Conservation (phyloP, 2,329 filamentous ascomycete genomes). For the Scedosporium minutisporum region DNA sequence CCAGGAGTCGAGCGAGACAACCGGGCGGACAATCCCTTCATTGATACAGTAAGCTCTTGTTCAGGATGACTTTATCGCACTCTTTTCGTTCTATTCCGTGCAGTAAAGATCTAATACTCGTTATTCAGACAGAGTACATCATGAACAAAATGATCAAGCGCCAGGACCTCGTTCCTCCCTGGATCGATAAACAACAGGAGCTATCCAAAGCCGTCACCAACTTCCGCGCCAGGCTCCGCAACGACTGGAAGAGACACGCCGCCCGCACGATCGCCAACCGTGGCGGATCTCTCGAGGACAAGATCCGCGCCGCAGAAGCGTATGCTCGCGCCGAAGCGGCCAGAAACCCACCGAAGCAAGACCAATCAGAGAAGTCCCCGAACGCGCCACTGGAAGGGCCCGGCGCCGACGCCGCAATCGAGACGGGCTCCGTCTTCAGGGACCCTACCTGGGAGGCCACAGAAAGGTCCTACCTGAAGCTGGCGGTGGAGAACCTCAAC, state of each 20-base stretch:
- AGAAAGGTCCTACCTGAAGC: constrained; percentile 65
- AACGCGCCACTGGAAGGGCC: constrained; percentile 27
- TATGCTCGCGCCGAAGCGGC: constrained; percentile 67
- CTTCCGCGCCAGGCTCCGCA: constrained; percentile 66
- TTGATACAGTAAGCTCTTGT: constrained; percentile 54
- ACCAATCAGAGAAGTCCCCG: constrained; percentile 10
- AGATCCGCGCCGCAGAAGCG: constrained; percentile 60
- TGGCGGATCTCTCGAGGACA: constrained; percentile 64
- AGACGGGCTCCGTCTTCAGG: constrained; percentile 42
- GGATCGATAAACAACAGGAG: constrained; percentile 98
- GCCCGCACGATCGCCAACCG: constrained; percentile 66
- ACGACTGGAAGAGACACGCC: constrained; percentile 78
- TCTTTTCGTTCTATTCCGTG: neutral
- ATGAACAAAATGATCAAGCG: constrained; percentile 98
- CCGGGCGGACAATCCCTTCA: constrained; percentile 75
- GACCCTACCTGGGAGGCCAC: constrained; percentile 66
- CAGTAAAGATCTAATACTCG: constrained; percentile 4
- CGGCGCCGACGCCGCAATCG: neutral
- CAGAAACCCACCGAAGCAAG: constrained; percentile 45
- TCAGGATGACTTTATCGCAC: neutral
- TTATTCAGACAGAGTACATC: constrained; percentile 76
- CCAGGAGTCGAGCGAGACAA: constrained; percentile 73
- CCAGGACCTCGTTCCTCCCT: constrained; percentile 90
- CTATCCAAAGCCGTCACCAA: constrained; percentile 56
- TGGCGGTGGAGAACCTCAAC: constrained; percentile 73